Evolutionary conservation across 208 protist species (phyloP).

Genomic region (Strigomonas culicis): DNA sequence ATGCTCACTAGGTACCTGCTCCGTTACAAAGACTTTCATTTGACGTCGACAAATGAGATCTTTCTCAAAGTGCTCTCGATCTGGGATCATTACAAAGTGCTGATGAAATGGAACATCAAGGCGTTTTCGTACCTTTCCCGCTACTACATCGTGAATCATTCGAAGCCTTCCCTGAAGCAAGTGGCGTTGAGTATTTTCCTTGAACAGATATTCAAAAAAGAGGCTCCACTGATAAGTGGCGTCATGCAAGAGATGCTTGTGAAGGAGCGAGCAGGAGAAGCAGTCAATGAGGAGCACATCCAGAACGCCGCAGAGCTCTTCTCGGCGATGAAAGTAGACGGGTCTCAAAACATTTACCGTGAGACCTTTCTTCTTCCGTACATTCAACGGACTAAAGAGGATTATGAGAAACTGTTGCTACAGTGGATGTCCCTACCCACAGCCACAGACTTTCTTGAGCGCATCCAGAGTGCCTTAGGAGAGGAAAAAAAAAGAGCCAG

Average conservation of each 20-base stretch:
- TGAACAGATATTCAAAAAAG: slow-evolving; percentile 74
- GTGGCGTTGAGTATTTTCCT: slow-evolving; percentile 82
- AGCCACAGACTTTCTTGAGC: slow-evolving; percentile 34
- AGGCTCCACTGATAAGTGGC: slow-evolving; percentile 40
- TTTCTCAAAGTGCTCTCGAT: slow-evolving; percentile 61
- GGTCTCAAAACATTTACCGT: slow-evolving; percentile 55
- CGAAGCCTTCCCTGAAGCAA: slow-evolving; percentile 72
- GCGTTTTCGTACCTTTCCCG: slow-evolving; percentile 84
- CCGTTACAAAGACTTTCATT: slow-evolving; percentile 46
- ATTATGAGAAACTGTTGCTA: slow-evolving; percentile 45
- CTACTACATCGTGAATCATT: slow-evolving; percentile 85
- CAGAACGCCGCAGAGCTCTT: slow-evolving; percentile 60
- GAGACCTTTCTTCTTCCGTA: slow-evolving; percentile 74
- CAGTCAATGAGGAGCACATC: slow-evolving; percentile 19
- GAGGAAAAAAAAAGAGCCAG: slow-evolving; percentile 21
- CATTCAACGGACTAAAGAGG: slow-evolving; percentile 35
- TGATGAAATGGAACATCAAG: slow-evolving; percentile 83
- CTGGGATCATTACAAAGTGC: slow-evolving; percentile 79
- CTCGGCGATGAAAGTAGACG: slow-evolving; percentile 65
- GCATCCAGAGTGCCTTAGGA: slow-evolving; percentile 30
- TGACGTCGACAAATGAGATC: slow-evolving; percentile 45
- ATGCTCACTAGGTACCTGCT: slow-evolving; percentile 85
- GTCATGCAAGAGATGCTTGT: slow-evolving; percentile 62
- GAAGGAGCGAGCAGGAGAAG: slow-evolving; percentile 19
- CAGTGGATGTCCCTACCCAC: slow-evolving; percentile 31